phyloP scores from a whole-genome alignment of 768 basidiomycete species.

The Trametes cubensis region DNA sequence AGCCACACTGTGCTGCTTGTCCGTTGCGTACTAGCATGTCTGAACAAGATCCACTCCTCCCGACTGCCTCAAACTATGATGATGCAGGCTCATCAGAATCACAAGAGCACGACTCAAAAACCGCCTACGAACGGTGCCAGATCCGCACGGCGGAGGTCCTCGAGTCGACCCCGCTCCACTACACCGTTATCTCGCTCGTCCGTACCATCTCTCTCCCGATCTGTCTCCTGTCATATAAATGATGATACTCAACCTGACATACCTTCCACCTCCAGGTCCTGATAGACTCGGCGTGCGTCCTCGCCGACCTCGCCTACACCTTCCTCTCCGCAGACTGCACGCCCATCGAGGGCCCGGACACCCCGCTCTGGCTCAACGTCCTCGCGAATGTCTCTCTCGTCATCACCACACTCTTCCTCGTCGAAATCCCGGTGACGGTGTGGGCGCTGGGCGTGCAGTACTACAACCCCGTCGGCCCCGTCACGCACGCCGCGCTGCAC shows the following conservation, averaged over 20 bases:
- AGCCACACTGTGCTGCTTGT: not conserved
- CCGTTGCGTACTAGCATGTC: constrained; percentile 22
- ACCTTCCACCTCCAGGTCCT: constrained; percentile 44
- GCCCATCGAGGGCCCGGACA: constrained; percentile 43
- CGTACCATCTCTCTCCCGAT: constrained; percentile 32
- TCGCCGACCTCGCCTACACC: constrained; percentile 69
- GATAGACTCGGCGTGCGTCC: constrained; percentile 70
- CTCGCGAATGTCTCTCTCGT: constrained; percentile 62
- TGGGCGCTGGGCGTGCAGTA: constrained; percentile 66
- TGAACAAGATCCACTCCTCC: constrained; percentile 35
- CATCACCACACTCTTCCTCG: constrained; percentile 73
- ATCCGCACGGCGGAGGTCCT: constrained; percentile 47
- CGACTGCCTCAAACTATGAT: constrained; percentile 11
- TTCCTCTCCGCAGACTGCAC: constrained; percentile 60
- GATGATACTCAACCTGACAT: constrained; percentile 8
- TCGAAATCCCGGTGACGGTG: constrained; percentile 73
- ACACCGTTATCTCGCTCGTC: constrained; percentile 59
- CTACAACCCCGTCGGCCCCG: constrained; percentile 62
- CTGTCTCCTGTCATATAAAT: constrained; percentile 23
- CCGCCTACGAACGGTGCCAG: constrained; percentile 22
- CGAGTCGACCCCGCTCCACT: constrained; percentile 57
- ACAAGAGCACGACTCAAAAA: constrained; percentile 11
- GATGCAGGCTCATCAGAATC: constrained; percentile 3
- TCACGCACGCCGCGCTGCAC: constrained; percentile 65
- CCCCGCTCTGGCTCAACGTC: constrained; percentile 64